Evolutionary conservation across 108 stramenopile genomes (phyloP).

Genomic region (Skeletonema menzelii): DNA sequence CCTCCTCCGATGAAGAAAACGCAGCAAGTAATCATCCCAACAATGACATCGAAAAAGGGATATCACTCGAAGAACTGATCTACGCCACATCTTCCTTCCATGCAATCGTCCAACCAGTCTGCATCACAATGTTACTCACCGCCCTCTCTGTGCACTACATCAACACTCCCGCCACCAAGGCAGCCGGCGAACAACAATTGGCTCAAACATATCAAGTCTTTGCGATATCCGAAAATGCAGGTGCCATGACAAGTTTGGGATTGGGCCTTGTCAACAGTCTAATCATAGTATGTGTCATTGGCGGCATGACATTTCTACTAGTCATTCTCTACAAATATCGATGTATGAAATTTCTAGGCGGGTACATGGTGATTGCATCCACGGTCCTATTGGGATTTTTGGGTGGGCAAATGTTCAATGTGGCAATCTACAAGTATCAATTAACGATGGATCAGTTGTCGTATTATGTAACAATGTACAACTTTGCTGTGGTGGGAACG

Average conservation of each 20-base stretch:
- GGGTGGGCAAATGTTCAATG: conserved; percentile 66
- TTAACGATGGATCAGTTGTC: conserved; percentile 80
- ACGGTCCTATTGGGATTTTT: conserved; percentile 85
- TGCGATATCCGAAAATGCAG: conserved; percentile 46
- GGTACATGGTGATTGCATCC: conserved; percentile 87
- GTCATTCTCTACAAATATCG: conserved; percentile 89
- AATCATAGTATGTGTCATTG: conserved; percentile 87
- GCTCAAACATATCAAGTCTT: conserved; percentile 60
- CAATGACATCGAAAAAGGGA: neutral
- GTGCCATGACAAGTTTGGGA: conserved; percentile 61
- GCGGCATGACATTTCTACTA: conserved; percentile 88
- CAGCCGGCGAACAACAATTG: conserved; percentile 54
- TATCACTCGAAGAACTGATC: conserved; percentile 71
- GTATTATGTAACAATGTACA: conserved; percentile 84
- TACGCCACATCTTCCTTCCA: conserved; percentile 73
- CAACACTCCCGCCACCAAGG: conserved; percentile 67
- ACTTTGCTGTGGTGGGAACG: conserved; percentile 92
- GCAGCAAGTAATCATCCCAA: neutral
- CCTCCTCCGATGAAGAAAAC: neutral
- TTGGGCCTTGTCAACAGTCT: conserved; percentile 87
- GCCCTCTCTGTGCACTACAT: conserved; percentile 66
- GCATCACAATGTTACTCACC: conserved; percentile 76
- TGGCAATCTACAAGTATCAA: conserved; percentile 77
- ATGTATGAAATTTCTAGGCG: conserved; percentile 85
- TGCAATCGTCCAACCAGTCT: conserved; percentile 72